Evolutionary conservation across 257 asterid species (phyloP).

Genomic region (Rauvolfia tetraphylla): DNA sequence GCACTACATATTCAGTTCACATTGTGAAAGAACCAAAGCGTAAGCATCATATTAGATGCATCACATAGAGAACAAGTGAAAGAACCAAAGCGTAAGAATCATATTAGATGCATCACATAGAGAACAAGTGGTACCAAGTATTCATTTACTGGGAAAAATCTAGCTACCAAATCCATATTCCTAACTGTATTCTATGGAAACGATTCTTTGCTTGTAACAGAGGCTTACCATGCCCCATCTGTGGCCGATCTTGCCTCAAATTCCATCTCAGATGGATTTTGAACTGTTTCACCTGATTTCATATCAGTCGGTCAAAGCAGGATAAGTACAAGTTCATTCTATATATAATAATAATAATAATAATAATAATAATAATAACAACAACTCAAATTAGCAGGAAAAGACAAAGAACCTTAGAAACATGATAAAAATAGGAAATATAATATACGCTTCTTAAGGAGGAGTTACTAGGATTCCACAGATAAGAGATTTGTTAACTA

Average conservation of each 20-base stretch:
- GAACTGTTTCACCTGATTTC: constrained; percentile 43
- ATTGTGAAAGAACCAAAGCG: neutral
- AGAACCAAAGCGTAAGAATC: too few species aligned
- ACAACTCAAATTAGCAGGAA: neutral
- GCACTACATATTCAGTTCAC: neutral
- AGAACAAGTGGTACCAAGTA: neutral
- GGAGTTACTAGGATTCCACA: neutral
- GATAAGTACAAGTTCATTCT: neutral
- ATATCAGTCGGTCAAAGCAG: constrained; percentile 7
- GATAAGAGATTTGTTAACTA: neutral
- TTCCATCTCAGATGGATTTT: constrained; percentile 49
- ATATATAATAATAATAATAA: too few species aligned
- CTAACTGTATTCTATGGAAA: neutral
- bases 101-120: neutral
- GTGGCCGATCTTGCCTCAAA: constrained; percentile 76
- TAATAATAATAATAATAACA: too few species aligned
- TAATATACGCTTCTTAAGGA: neutral
- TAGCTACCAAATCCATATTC: neutral
- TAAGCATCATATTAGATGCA: neutral
- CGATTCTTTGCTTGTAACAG: constrained; percentile 9
- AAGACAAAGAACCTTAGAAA: neutral
- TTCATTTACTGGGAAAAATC: neutral
- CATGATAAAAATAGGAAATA: neutral
- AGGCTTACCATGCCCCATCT: constrained; percentile 86
- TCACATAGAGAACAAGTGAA: neutral